Evolutionary conservation across 2,329 filamentous ascomycete species (phyloP), one percentile per base, ranked within the genome.

Genomic region (Sporothrix protearum): DNA sequence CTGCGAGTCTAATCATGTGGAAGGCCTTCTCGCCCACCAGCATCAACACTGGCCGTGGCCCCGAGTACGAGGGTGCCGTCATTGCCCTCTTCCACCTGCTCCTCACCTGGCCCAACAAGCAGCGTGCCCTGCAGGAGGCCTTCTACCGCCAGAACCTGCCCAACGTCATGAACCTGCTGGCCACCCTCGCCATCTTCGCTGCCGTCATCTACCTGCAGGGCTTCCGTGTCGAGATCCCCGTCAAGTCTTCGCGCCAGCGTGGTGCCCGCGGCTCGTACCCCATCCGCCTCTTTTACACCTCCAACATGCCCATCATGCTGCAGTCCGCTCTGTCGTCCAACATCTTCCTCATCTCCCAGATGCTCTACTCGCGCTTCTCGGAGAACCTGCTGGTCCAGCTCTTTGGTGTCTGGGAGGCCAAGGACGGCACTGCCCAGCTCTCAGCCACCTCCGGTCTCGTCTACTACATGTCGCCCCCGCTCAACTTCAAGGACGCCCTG

Each of bases 221-320:
- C 76, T 98, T 99, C 93, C 96, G 96, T 77, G 96, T 99, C 80
- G 96, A 99, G 86, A 99, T 99, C 80, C 96, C 96, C 75, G 96
- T 99, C 88, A 99, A 99, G 91, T 97, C 94, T 73, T 95, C 94
- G 78, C 94, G 96, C 85, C 96, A 99, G 89, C 94, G 96, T 87
- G 96, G 96, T 83, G 96, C 97, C 81, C 95, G 96, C 79, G 96
- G 95, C 79, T 97, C 94, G 53, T 99, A 98, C 89, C 96, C 96
- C 79, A 90, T 99, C 82, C 95, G 96, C 80, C 92, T 99, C 73
- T 99, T 99, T 90, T 99, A 99, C 87, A 99, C 96, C 81, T 97
- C 94, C 82, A 99, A 99, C 91, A 99, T 99, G 96, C 96, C 96
- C 80, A 99, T 99, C 85, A 99, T 99, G 96, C 88, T 99, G 82